Conservation (phyloP, 768 basidiomycete species). For the Agrocybe chaxingu region DNA sequence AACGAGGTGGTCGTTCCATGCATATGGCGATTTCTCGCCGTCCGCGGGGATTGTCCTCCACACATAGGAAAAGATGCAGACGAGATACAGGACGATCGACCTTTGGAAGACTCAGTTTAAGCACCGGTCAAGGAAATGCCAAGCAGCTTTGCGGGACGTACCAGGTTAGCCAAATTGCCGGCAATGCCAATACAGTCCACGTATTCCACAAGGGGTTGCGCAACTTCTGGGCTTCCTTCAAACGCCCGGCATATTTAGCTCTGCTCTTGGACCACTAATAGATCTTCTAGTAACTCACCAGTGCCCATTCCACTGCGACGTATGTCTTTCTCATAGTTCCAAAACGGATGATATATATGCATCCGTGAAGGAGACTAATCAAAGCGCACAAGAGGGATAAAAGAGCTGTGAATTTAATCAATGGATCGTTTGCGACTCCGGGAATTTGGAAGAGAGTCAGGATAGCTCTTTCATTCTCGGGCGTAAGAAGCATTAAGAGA, state of each 20-base stretch:
- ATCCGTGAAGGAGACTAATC: slow-evolving; percentile 59
- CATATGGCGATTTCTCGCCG: not conserved
- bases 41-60: slow-evolving; percentile 16
- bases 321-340: slow-evolving; percentile 61
- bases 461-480: slow-evolving; percentile 20
- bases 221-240: slow-evolving; percentile 43
- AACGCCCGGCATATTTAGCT: not conserved
- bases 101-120: slow-evolving; percentile 2
- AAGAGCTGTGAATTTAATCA: slow-evolving; percentile 52
- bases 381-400: slow-evolving; percentile 54
- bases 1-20: too few relatives aligned
- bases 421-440: slow-evolving; percentile 41
- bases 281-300: slow-evolving; percentile 12
- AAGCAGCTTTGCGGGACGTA: slow-evolving; percentile 11
- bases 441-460: slow-evolving; percentile 28
- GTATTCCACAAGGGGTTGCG: slow-evolving; percentile 47
- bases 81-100: slow-evolving; percentile 23
- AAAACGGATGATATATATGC: slow-evolving; percentile 59
- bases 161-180: slow-evolving; percentile 62
- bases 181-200: slow-evolving; percentile 62
- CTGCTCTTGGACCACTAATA: not conserved
- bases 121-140: not conserved
- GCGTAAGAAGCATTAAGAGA: not conserved
- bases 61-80: slow-evolving; percentile 24
- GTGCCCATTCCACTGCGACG: slow-evolving; percentile 57